phyloP scores from a whole-genome alignment of 768 basidiomycete genomes.

The Leccinum pellstonianum region DNA sequence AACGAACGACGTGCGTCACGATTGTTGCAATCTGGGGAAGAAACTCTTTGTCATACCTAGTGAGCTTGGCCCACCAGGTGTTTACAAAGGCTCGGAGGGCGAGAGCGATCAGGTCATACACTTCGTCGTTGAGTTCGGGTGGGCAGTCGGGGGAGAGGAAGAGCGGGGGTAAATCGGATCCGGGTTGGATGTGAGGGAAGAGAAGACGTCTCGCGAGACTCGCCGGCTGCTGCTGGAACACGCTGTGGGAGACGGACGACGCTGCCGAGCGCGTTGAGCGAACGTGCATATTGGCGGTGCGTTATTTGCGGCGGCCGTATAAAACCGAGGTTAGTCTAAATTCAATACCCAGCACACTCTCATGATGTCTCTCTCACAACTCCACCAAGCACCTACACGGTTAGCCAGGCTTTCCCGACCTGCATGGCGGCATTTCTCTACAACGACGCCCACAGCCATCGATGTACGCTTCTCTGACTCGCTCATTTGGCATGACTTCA shows the following conservation, averaged over 20 bases:
- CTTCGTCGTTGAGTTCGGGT: conserved; percentile 53
- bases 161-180: conserved; percentile 51
- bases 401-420: conserved; percentile 5
- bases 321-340: conserved; percentile 20
- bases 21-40: conserved; percentile 67
- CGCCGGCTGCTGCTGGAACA: conserved; percentile 28
- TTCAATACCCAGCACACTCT: background rate
- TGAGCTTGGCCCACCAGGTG: conserved; percentile 85
- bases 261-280: conserved; percentile 24
- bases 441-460: conserved; percentile 38
- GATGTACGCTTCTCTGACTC: conserved; percentile 38
- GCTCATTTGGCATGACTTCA: background rate
- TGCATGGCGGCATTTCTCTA: conserved; percentile 19
- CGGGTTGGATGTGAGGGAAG: conserved; percentile 51
- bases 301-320: conserved; percentile 10
- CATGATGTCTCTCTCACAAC: conserved; percentile 29
- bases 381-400: conserved; percentile 14
- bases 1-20: conserved; percentile 55
- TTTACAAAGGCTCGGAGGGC: conserved; percentile 74
- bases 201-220: conserved; percentile 58
- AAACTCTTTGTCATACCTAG: conserved; percentile 81
- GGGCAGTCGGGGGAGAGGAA: conserved; percentile 44
- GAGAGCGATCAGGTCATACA: conserved; percentile 77
- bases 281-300: background rate
- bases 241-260: conserved; percentile 23